Base-by-base conservation (phyloP, 2,329 filamentous ascomycete species). In the Saccharata proteae region DNA sequence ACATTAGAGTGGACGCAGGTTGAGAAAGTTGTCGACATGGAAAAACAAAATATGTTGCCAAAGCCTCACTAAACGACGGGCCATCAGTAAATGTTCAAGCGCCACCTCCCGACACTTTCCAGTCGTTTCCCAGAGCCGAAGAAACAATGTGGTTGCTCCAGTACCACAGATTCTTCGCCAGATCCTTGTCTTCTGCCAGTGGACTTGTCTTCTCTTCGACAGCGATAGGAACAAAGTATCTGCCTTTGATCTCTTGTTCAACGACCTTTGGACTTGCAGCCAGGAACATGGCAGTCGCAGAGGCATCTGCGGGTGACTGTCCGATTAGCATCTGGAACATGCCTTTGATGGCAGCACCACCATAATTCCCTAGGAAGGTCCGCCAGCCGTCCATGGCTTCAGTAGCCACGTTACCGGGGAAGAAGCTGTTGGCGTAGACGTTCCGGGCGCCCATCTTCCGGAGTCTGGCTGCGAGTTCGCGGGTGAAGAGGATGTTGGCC, bases 191-290 rank as follows among this genome's bases (percentile, higher is more conserved):
- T 28, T 46, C 35, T 10, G 44, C 45, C 27, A 47, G 33, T 14
- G 26, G 24, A 25, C 45, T 52, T 9, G 44, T 42, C 26, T 42
- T 37, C 26, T 42, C 43, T 19, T 38, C 34, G n/a, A 39, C 45
- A 4, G 48, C 55, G 22, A 58, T 46, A 6, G 57, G 56, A 25
- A 56, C 46, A 29, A 58, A 61, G 31, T 57, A 60, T 24, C 41
- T 41, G 1, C 54, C 57, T 18, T 44, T 44, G 11, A 41, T 19
- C 8, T 44, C 31, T 12, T 38, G 30, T 12, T 38, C 35, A 9
- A 25, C 30, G 5, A 55, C 39, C 10, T 47, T 42, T 2, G 27
- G 29, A 33, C 44, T 48, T 9, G 49, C 29, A 12, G 45, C 45
- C 18, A 54, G 36, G 41, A 45, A 55, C 18, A 55, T 26, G 8